phyloP scores from a whole-genome alignment of 2,329 filamentous ascomycete species.

The Coniochaeta hoffmannii region DNA sequence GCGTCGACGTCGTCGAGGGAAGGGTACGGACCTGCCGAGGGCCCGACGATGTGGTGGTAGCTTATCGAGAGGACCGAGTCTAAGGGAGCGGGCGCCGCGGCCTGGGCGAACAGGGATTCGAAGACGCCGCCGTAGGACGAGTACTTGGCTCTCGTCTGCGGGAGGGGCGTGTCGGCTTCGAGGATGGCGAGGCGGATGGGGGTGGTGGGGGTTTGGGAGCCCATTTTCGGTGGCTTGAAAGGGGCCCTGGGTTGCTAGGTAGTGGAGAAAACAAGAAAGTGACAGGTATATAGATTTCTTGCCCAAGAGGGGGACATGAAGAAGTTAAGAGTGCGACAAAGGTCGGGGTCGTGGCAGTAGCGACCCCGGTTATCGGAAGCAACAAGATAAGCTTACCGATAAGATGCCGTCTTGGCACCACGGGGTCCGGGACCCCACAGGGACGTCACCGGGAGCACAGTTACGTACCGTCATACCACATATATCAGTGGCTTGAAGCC shows the following conservation, averaged over 20 bases:
- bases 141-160: conserved; percentile 55
- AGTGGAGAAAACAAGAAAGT: background rate
- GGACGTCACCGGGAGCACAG: background rate
- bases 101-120: conserved; percentile 48
- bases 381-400: background rate
- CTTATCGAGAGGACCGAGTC: conserved; percentile 48
- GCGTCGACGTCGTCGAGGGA: conserved; percentile 69
- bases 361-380: background rate
- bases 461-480: background rate
- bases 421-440: background rate
- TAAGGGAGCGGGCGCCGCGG: conserved; percentile 36
- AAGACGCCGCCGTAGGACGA: conserved; percentile 69
- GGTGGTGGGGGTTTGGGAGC: conserved; percentile 17
- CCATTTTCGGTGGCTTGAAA: conserved; percentile 8
- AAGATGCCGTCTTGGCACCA: background rate
- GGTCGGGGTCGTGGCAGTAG: too few species aligned
- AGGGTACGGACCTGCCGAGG: conserved; percentile 53
- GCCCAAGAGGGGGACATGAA: too few species aligned
- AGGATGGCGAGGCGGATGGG: conserved; percentile 76
- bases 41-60: conserved; percentile 63
- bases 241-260: too few species aligned
- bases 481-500: background rate
- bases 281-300: too few species aligned
- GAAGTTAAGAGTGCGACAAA: too few species aligned
- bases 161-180: conserved; percentile 75